Evolutionary conservation across 129 eudicot species (phyloP), one percentile per base, ranked within the genome.

Genomic region (Flaveria linearis): DNA sequence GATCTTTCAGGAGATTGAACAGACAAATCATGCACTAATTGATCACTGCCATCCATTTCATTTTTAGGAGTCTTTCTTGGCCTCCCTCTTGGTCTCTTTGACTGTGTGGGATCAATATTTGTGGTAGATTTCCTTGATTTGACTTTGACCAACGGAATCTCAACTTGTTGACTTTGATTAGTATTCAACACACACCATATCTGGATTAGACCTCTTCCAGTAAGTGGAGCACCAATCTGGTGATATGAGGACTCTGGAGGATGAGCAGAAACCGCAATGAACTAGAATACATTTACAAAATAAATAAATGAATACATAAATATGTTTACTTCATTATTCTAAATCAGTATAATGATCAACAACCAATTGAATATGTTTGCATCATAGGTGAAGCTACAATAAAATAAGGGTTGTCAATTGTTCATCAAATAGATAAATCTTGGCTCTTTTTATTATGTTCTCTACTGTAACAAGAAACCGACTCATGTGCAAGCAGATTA

Each of bases 161-260:
- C 58, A 36, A 56, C 81, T 68, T 86, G 85, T 46, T 76, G 84
- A 71, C 84, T 76, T 41, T 18, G 61, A 53, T 50, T 26, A 14
- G 26, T 26, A 84, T 86, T 86, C 15, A 89, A 25, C 12, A 95
- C 42, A 82, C 94, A 83, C 99, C 99, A 95, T 71, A 95, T 89
- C 78, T 95, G 99, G 64, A 95, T 61, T 74, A 88, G 77, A 73
- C 99, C 99, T 83, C 97, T 81, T 61, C 99, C 99, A 23, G 85
- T 81, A 77, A 95, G 87, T 25, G 90, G 88, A 41, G 83, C 87
- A 75, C 96, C 99, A 55, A 89, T 83, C 82, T 86, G 89, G 94
- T 95, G 92, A 84, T 95, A 91, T 47, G 94, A 82, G 75, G 99
- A 95, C 47, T 89, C 94, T 75, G 99, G 96, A 75, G 99, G 97